A percentile compares a stretch with the other conserved stretches of the same genome.
Evolutionary conservation across 1,284 basidiomycete species (phyloP).

Genomic region (Ganoderma resinaceum): DNA sequence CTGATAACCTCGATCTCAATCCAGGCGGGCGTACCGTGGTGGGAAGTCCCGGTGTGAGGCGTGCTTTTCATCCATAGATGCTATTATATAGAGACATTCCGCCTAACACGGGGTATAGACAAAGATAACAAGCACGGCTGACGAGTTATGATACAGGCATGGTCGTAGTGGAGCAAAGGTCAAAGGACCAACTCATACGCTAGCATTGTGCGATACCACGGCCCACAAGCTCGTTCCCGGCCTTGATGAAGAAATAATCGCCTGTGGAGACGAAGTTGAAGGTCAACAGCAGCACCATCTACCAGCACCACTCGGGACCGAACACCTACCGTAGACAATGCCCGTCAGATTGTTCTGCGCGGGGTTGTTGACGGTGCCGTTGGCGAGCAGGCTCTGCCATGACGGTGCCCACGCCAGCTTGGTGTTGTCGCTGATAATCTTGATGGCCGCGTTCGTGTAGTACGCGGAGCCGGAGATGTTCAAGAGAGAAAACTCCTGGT

Average conservation of each 20-base stretch:
- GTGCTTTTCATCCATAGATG: background rate
- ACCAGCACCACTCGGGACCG: background rate
- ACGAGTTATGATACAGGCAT: background rate
- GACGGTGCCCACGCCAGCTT: conserved; percentile 59
- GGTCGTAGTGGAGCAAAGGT: background rate
- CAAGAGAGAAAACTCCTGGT: conserved; percentile 50
- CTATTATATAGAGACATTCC: background rate
- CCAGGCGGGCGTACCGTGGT: background rate
- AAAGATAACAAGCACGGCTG: background rate
- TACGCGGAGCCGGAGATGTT: conserved; percentile 45
- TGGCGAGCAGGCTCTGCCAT: conserved; percentile 70
- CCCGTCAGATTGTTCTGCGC: conserved; percentile 63
- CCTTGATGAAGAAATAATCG: conserved; percentile 50
- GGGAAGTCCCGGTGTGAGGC: background rate
- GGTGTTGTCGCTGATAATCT: conserved; percentile 58
- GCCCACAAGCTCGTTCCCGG: conserved; percentile 42
- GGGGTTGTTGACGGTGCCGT: conserved; percentile 70
- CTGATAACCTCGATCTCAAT: background rate
- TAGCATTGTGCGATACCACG: conserved; percentile 39
- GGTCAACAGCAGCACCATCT: background rate
- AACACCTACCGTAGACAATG: conserved; percentile 62
- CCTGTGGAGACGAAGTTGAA: conserved; percentile 31
- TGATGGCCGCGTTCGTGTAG: conserved; percentile 58
- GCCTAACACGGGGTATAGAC: background rate
- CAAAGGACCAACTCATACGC: no score